Conservation (phyloP, 345 rosid genomes). For the Citrus mangshanensis region DNA sequence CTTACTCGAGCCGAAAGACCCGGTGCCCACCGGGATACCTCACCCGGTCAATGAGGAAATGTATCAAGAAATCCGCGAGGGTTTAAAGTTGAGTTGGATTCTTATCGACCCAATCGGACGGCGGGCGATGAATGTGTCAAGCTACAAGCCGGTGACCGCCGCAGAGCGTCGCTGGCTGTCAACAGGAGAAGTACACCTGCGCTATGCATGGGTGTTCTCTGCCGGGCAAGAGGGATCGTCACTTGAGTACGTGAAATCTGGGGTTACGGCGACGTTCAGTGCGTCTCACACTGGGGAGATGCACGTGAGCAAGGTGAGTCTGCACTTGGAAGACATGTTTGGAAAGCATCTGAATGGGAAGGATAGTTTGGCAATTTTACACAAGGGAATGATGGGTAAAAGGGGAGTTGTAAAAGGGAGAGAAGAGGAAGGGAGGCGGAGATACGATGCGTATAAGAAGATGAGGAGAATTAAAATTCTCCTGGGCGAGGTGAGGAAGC, state of each 20-base stretch:
- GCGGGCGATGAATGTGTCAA: constrained; percentile 63
- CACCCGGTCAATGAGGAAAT: constrained; percentile 35
- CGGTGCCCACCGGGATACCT: constrained; percentile 42
- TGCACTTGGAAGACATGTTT: constrained; percentile 66
- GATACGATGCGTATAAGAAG: constrained; percentile 39
- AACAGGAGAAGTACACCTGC: constrained; percentile 62
- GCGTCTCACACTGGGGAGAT: constrained; percentile 36
- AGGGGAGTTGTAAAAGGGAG: constrained; percentile 32
- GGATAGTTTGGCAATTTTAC: constrained; percentile 56
- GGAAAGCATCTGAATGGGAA: constrained; percentile 60
- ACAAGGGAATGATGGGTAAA: constrained; percentile 41
- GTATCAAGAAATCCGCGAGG: constrained; percentile 32
- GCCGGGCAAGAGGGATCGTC: constrained; percentile 12
- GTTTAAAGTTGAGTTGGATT: constrained; percentile 70
- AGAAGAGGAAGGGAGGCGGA: constrained; percentile 31
- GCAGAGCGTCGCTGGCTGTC: constrained; percentile 62
- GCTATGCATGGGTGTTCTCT: constrained; percentile 33
- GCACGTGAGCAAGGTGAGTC: constrained; percentile 66
- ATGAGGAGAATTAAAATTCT: constrained; percentile 30
- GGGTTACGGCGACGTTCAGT: constrained; percentile 52
- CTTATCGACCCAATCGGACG: constrained; percentile 48
- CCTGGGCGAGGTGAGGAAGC: too few relatives aligned
- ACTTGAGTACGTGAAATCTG: constrained; percentile 40
- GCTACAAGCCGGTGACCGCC: constrained; percentile 46
- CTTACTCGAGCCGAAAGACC: constrained; percentile 58